Percentiles rank a stretch among this genome's conserved stretches.
Evolutionary conservation across 495 filamentous ascomycete species (phyloP).

Genomic region (Cryomyces antarcticus): DNA sequence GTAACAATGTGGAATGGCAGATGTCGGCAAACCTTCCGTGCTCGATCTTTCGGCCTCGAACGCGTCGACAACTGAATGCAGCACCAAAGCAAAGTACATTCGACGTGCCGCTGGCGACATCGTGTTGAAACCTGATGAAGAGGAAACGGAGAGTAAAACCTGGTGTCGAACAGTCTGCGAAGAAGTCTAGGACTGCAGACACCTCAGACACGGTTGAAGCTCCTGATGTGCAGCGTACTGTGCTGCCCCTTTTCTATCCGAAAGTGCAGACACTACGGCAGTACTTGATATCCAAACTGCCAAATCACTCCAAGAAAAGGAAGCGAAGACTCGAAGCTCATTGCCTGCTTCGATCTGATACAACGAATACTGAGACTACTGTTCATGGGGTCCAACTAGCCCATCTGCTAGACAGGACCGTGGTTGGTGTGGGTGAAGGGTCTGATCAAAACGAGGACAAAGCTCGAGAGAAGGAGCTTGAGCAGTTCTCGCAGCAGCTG

Average conservation of each 20-base stretch:
- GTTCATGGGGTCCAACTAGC: slow-evolving; percentile 25
- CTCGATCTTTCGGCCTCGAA: no score
- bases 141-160: slow-evolving; percentile 1
- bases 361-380: slow-evolving; percentile 21
- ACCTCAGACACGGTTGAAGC: background rate
- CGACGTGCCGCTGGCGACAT: no score
- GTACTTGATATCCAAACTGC: slow-evolving; percentile 39
- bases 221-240: slow-evolving; percentile 29
- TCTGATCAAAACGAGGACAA: slow-evolving; percentile 18
- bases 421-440: slow-evolving; percentile 34
- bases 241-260: slow-evolving; percentile 58
- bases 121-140: background rate
- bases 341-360: slow-evolving; percentile 14
- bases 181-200: background rate
- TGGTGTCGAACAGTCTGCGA: background rate
- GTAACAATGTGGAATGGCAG: no score
- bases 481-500: slow-evolving; percentile 45
- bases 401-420: slow-evolving; percentile 41
- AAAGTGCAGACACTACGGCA: slow-evolving; percentile 46
- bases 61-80: no score
- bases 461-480: slow-evolving; percentile 33
- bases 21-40: no score
- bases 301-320: slow-evolving; percentile 29
- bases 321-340: slow-evolving; percentile 27
- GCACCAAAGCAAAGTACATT: no score